phyloP scores from a whole-genome alignment of 2,329 filamentous ascomycete species.

The Rutstroemia sydowiana region DNA sequence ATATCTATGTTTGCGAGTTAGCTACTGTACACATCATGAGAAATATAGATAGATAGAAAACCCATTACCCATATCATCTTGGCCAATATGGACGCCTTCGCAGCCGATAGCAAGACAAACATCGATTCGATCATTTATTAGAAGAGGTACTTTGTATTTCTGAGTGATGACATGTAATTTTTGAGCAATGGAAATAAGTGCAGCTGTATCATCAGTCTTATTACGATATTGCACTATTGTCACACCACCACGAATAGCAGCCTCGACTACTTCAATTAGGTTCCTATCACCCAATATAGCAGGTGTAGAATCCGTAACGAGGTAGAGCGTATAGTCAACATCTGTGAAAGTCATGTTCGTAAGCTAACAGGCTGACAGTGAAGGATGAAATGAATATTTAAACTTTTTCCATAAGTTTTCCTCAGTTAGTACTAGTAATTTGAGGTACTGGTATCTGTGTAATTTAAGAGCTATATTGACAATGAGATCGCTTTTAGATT shows the following conservation, averaged over 20 bases:
- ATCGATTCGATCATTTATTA: constrained; percentile 91
- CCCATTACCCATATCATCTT: constrained; percentile 73
- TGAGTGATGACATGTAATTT: constrained; percentile 65
- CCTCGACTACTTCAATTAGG: constrained; percentile 65
- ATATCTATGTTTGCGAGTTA: constrained; percentile 40
- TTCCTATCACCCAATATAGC: constrained; percentile 68
- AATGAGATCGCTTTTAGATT: too few relatives aligned
- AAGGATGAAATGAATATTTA: too few relatives aligned
- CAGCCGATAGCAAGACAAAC: constrained; percentile 79
- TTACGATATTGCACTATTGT: constrained; percentile 87
- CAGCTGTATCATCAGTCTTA: constrained; percentile 70
- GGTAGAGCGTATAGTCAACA: constrained; percentile 75
- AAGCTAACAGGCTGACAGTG: neutral
- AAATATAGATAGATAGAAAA: neutral
- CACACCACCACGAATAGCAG: constrained; percentile 70
- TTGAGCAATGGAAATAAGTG: constrained; percentile 62
- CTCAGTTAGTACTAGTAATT: too few relatives aligned
- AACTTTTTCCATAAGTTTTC: too few relatives aligned
- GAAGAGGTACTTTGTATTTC: constrained; percentile 62
- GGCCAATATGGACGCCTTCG: constrained; percentile 89
- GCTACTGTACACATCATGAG: neutral
- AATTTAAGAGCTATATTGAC: too few relatives aligned
- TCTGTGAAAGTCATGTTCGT: constrained; percentile 32
- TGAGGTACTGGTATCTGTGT: too few relatives aligned
- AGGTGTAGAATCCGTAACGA: constrained; percentile 90